Conservation (phyloP, 768 basidiomycete species). For the Leccinellum luteum region DNA sequence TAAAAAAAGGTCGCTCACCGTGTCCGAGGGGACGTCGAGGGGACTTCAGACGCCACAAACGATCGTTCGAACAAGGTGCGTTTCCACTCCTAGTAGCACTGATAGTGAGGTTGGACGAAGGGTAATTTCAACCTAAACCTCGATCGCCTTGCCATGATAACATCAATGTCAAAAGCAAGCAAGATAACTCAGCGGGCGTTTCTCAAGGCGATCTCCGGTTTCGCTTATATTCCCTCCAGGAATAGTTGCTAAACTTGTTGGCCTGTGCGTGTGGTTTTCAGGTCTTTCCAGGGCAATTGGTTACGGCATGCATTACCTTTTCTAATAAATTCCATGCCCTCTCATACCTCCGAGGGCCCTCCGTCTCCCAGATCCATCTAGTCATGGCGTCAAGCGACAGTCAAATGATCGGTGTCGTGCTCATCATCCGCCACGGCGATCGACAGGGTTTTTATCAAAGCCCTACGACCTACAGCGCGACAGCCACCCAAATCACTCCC, state of each 20-base stretch:
- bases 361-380: not conserved
- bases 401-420: constrained; percentile 52
- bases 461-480: constrained; percentile 55
- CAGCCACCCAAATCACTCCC: constrained; percentile 60
- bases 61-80: not conserved
- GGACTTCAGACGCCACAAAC: not conserved
- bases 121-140: not conserved
- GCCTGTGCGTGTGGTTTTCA: not conserved
- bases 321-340: too few relatives aligned
- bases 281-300: not conserved
- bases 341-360: not conserved
- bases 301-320: not conserved
- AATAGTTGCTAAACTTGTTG: not conserved
- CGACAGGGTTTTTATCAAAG: constrained; percentile 65
- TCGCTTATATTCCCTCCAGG: not conserved
- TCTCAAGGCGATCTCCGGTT: not conserved
- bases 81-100: not conserved
- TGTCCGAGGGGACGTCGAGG: not conserved
- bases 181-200: not conserved
- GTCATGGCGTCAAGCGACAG: constrained; percentile 20
- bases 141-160: not conserved
- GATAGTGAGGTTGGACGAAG: not conserved
- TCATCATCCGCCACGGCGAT: constrained; percentile 59
- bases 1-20: not conserved
- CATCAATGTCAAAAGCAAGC: not conserved